Evolutionary conservation across 495 filamentous ascomycete species (phyloP).

Genomic region (Podospora didyma): DNA sequence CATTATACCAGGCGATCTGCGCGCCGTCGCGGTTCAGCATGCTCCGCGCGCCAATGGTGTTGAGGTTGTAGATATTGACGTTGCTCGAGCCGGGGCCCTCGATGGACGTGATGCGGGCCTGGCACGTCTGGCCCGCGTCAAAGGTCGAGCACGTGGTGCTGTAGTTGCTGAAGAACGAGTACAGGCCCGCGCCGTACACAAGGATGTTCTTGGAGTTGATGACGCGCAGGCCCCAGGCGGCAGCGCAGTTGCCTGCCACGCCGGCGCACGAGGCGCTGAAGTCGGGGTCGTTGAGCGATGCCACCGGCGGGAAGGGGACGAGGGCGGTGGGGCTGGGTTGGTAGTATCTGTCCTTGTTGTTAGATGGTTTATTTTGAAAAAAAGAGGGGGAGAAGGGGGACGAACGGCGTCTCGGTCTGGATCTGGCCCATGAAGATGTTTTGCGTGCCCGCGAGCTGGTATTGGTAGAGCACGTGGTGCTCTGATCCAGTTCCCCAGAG

Average conservation of each 20-base stretch:
- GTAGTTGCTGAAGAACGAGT: slow-evolving; percentile 70
- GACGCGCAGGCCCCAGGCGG: slow-evolving; percentile 65
- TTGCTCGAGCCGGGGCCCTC: slow-evolving; percentile 39
- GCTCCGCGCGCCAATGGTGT: slow-evolving; percentile 47
- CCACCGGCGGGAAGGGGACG: slow-evolving; percentile 49
- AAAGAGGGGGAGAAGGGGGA: slow-evolving; percentile 29
- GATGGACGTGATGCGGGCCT: slow-evolving; percentile 48
- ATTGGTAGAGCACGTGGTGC: slow-evolving; percentile 77
- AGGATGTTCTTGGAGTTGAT: slow-evolving; percentile 53
- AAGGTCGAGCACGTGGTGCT: slow-evolving; percentile 40
- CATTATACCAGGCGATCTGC: slow-evolving; percentile 36
- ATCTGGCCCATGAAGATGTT: slow-evolving; percentile 72
- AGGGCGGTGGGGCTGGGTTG: slow-evolving; percentile 61
- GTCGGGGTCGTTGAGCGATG: slow-evolving; percentile 54
- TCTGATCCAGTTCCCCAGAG: slow-evolving; percentile 71
- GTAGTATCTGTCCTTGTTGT: slow-evolving; percentile 37
- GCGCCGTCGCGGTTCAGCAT: slow-evolving; percentile 42
- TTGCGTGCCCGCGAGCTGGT: slow-evolving; percentile 66
- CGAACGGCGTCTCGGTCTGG: slow-evolving; percentile 74
- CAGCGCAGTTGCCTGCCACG: slow-evolving; percentile 46
- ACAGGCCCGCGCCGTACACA: slow-evolving; percentile 69
- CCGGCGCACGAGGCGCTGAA: slow-evolving; percentile 46
- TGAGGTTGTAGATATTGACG: slow-evolving; percentile 52
- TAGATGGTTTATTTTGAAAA: background rate
- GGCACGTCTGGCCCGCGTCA: slow-evolving; percentile 47